These are phyloP conservation scores for Fraxinus baroniana DNA, from an alignment of 305 asterid species.

Conservation along the genomic window DNA sequence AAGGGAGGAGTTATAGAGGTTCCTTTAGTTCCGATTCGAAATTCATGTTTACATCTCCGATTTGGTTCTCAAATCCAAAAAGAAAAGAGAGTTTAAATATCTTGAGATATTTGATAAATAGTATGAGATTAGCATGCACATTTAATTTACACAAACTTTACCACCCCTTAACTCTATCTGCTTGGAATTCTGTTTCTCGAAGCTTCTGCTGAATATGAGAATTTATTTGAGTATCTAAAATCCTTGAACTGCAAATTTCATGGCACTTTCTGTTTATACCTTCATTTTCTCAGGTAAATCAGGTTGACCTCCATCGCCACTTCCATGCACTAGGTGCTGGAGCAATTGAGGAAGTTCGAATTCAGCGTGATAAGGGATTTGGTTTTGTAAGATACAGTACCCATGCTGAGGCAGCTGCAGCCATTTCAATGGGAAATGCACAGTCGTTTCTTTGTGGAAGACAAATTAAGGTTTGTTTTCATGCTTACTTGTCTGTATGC, in stretches of 20 bases:
- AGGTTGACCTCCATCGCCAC: slow-evolving; percentile 79
- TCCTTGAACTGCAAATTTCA: not conserved
- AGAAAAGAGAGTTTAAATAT: not conserved
- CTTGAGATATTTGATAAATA: not conserved
- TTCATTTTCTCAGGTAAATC: slow-evolving; percentile 56
- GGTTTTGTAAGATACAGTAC: slow-evolving; percentile 87
- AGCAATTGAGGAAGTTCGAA: slow-evolving; percentile 79
- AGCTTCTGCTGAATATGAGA: not conserved
- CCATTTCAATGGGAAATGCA: slow-evolving; percentile 78
- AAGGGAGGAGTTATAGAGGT: not conserved
- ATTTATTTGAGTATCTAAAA: not conserved
- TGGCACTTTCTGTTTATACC: not conserved
- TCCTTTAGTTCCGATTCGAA: not conserved
- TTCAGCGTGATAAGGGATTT: slow-evolving; percentile 91
- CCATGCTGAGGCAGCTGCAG: slow-evolving; percentile 85
- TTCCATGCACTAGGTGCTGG: slow-evolving; percentile 90
- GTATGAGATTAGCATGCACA: not conserved
- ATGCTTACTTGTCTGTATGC: not conserved
- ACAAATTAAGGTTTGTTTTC: slow-evolving; percentile 65
- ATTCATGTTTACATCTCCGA: not conserved
- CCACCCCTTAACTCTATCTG: not conserved
- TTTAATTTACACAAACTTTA: not conserved
- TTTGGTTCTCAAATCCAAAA: not conserved
- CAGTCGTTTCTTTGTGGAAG: slow-evolving; percentile 63
- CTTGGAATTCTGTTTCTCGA: not conserved